phyloP scores from a whole-genome alignment of 2,329 filamentous ascomycete genomes.

The Cladosporium sp. region DNA sequence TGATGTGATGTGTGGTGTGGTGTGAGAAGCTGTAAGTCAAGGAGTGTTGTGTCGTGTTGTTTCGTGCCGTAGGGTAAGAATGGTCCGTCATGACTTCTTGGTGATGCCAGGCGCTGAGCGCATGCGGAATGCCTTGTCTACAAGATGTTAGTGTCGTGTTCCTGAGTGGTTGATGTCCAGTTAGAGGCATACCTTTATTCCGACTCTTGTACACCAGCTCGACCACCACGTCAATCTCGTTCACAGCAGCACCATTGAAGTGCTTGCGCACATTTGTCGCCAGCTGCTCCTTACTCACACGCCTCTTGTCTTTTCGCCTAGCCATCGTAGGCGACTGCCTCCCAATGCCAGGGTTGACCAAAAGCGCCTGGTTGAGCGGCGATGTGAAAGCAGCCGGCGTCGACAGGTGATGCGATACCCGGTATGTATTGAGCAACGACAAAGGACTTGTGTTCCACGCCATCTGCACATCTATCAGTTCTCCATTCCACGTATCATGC shows the following conservation, averaged over 20 bases:
- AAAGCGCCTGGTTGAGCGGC: slow-evolving; percentile 52
- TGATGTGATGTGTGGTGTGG: not conserved
- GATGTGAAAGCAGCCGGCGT: slow-evolving; percentile 68
- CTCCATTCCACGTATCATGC: not conserved
- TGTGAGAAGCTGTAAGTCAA: slow-evolving; percentile 7
- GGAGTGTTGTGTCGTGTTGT: not conserved
- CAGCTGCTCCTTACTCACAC: slow-evolving; percentile 71
- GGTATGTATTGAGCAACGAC: slow-evolving; percentile 70
- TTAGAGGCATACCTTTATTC: slow-evolving; percentile 51
- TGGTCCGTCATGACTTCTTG: slow-evolving; percentile 22
- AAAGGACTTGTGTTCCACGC: slow-evolving; percentile 69
- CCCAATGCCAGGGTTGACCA: slow-evolving; percentile 57
- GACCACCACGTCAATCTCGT: slow-evolving; percentile 80
- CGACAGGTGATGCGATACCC: slow-evolving; percentile 69
- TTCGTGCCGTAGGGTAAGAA: not conserved
- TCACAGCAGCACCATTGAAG: slow-evolving; percentile 76
- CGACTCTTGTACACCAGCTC: slow-evolving; percentile 73
- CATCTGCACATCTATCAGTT: slow-evolving; percentile 42
- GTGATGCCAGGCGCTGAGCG: slow-evolving; percentile 40
- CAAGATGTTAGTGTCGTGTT: slow-evolving; percentile 5
- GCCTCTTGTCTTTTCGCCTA: slow-evolving; percentile 61
- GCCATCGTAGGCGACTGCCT: slow-evolving; percentile 75
- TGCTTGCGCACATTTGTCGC: slow-evolving; percentile 74
- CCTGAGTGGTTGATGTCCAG: not conserved
- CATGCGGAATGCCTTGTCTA: slow-evolving; percentile 51